A percentile compares a stretch with the other conserved stretches of the same genome.
Conservation (phyloP, 1,284 basidiomycete species). For the Ganoderma multipileum region DNA sequence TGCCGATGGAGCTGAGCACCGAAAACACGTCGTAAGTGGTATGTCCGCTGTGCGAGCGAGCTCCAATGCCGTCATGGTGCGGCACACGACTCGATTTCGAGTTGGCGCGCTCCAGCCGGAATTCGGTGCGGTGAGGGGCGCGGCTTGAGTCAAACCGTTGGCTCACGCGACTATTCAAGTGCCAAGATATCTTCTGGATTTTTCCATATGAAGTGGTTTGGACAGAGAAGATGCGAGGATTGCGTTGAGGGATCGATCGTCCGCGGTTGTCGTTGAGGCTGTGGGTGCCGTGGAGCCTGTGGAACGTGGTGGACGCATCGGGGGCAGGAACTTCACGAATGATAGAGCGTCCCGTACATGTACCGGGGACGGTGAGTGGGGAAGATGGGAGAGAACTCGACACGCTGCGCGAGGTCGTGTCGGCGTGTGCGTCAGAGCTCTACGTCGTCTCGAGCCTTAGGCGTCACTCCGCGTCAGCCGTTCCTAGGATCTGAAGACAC, state of each 20-base stretch:
- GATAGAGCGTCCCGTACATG: neutral
- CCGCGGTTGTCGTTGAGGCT: neutral
- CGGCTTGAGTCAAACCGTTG: neutral
- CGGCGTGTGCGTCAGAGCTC: neutral
- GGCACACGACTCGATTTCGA: neutral
- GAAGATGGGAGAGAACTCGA: constrained; percentile 12
- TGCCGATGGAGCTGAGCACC: neutral
- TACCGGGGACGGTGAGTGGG: constrained; percentile 8
- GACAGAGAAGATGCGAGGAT: neutral
- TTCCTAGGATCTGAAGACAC: neutral
- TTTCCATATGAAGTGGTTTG: constrained; percentile 1
- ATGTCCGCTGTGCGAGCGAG: neutral
- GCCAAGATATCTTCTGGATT: neutral
- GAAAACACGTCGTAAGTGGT: neutral
- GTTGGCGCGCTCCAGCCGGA: neutral
- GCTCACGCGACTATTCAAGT: neutral
- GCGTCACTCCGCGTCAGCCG: neutral
- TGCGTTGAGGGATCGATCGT: neutral
- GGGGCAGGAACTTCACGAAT: neutral
- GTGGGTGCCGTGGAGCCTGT: neutral
- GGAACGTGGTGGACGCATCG: neutral
- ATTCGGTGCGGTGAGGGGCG: neutral
- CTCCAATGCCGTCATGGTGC: neutral
- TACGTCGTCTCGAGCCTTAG: neutral
- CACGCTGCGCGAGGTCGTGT: constrained; percentile 11